phyloP scores from a whole-genome alignment of 495 filamentous ascomycete species.

The Tirmania nivea region DNA sequence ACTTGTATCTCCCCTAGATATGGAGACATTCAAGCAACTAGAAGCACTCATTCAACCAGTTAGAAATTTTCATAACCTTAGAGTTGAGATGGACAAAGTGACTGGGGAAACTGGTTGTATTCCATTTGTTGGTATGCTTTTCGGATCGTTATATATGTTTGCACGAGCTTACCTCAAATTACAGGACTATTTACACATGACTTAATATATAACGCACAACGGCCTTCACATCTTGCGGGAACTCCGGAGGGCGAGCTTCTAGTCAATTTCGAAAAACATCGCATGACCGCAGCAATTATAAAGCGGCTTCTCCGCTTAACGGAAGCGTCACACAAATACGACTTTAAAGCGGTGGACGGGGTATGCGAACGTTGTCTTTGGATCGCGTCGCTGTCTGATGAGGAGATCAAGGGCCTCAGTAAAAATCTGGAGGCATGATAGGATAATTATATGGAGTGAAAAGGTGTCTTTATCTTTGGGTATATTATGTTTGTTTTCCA shows the following conservation, averaged over 20 bases:
- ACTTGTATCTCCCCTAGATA: slow-evolving; percentile 47
- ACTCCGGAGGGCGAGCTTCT: slow-evolving; percentile 46
- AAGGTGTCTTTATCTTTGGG: not conserved
- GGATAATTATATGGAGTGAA: not conserved
- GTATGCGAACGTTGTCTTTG: slow-evolving; percentile 82
- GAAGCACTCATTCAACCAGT: slow-evolving; percentile 70
- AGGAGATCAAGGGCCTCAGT: slow-evolving; percentile 46
- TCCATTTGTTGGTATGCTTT: slow-evolving; percentile 64
- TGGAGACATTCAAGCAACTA: slow-evolving; percentile 52
- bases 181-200: slow-evolving; percentile 76
- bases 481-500: not conserved
- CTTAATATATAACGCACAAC: slow-evolving; percentile 85
- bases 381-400: slow-evolving; percentile 75
- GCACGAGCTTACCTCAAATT: not conserved
- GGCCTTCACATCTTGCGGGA: slow-evolving; percentile 48
- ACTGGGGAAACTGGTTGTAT: slow-evolving; percentile 68
- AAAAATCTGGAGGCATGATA: slow-evolving; percentile 28
- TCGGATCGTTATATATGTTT: not conserved
- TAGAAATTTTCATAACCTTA: slow-evolving; percentile 72
- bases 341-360: slow-evolving; percentile 63
- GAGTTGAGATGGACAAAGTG: slow-evolving; percentile 74
- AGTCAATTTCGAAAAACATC: slow-evolving; percentile 88
- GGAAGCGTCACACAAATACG: slow-evolving; percentile 78
- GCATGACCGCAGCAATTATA: slow-evolving; percentile 73
- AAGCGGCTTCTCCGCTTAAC: slow-evolving; percentile 78